Conservation (phyloP, 2,329 filamentous ascomycete species). For the Pyrenochaeta sp. region DNA sequence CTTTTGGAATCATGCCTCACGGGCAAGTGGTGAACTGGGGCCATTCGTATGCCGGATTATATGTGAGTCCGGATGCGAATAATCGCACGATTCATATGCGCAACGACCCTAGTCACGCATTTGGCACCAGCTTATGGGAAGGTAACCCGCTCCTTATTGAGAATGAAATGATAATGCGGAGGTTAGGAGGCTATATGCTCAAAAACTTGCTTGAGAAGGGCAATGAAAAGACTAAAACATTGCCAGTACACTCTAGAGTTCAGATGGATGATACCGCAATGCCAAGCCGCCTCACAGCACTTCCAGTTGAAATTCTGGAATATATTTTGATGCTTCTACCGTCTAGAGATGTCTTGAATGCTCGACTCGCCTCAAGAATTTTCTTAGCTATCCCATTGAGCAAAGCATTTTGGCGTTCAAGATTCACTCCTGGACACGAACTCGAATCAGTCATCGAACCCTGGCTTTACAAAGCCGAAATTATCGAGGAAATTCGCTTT, state of each 20-base stretch:
- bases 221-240: no score
- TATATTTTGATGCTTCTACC: neutral
- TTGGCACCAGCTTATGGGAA: neutral
- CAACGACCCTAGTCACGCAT: neutral
- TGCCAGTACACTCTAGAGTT: no score
- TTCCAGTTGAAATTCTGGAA: neutral
- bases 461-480: conserved; percentile 5
- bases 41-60: conserved; percentile 8
- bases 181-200: no score
- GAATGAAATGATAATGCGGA: neutral
- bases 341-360: neutral
- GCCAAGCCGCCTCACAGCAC: no score
- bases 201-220: no score
- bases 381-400: neutral
- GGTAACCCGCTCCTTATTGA: neutral
- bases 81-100: neutral
- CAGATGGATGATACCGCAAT: no score
- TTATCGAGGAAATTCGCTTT: neutral
- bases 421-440: conserved; percentile 3
- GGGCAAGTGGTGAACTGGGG: conserved; percentile 6
- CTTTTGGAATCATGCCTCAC: conserved; percentile 4
- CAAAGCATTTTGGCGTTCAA: conserved; percentile 12
- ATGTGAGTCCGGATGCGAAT: neutral
- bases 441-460: conserved; percentile 5
- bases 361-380: neutral